phyloP scores from a whole-genome alignment of 805 yeast species.

The Alloascoidea hylecoeti region DNA sequence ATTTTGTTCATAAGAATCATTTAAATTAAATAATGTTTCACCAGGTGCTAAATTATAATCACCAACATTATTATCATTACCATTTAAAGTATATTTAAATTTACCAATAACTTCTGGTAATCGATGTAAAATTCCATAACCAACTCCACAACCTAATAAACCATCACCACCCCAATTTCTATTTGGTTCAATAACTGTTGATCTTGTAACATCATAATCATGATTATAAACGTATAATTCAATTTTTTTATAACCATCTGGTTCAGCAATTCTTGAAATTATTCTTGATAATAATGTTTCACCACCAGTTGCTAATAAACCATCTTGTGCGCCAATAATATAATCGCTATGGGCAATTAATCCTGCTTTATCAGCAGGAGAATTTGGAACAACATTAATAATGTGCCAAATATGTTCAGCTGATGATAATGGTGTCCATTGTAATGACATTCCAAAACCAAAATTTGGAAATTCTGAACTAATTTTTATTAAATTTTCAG shows the following conservation, averaged over 20 bases:
- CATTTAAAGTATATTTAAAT: slow-evolving; percentile 1
- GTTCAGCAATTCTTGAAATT: slow-evolving; percentile 23
- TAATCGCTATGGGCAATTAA: slow-evolving; percentile 78
- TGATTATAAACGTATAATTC: slow-evolving; percentile 74
- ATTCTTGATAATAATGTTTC: slow-evolving; percentile 65
- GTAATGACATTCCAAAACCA: slow-evolving; percentile 48
- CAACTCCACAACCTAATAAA: slow-evolving; percentile 85
- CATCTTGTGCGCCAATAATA: slow-evolving; percentile 79
- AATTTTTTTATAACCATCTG: slow-evolving; percentile 20
- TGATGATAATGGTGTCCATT: slow-evolving; percentile 61
- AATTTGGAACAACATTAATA: slow-evolving; percentile 50
- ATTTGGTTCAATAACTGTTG: slow-evolving; percentile 67
- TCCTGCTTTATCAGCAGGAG: slow-evolving; percentile 79
- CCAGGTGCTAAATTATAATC: slow-evolving; percentile 18
- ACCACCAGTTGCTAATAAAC: slow-evolving; percentile 76
- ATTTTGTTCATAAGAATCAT: slow-evolving; percentile 4
- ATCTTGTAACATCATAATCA: slow-evolving; percentile 74
- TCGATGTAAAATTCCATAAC: slow-evolving; percentile 80
- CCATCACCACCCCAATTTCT: slow-evolving; percentile 77
- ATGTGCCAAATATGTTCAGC: slow-evolving; percentile 85
- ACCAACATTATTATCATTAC: slow-evolving; percentile 20
- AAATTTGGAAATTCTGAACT: slow-evolving; percentile 20
- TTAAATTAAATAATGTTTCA: slow-evolving; percentile 22
- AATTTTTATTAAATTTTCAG: too few species aligned
- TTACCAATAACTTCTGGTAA: slow-evolving; percentile 51